Percentiles rank a stretch among this genome's conserved stretches.
Evolutionary conservation across 2,329 filamentous ascomycete genomes (phyloP).

Genomic region (Atkinsonella hypoxylon): DNA sequence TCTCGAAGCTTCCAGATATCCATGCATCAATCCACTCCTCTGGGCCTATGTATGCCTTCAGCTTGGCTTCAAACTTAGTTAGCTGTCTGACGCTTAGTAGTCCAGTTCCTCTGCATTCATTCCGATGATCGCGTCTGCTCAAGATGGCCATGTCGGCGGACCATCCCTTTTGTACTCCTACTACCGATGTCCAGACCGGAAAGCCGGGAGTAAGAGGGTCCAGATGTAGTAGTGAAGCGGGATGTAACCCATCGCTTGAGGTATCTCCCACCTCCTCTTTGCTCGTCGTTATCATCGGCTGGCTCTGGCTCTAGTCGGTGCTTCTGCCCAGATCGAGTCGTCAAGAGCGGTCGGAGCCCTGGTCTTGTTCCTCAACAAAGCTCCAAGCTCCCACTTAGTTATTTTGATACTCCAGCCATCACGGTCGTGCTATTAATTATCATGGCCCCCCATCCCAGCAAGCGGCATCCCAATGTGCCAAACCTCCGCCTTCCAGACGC

Average conservation of each 20-base stretch:
- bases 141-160: background rate
- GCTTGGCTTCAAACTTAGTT: too few relatives aligned
- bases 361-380: background rate
- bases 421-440: background rate
- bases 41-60: too few relatives aligned
- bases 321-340: background rate
- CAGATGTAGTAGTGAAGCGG: background rate
- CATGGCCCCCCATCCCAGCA: background rate
- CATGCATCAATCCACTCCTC: too few relatives aligned
- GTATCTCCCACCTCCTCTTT: background rate
- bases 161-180: too few relatives aligned
- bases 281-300: background rate
- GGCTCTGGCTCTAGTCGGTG: background rate
- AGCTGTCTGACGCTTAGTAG: background rate
- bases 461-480: background rate
- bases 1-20: too few relatives aligned
- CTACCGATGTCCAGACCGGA: background rate
- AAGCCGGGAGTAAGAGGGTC: background rate
- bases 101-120: background rate
- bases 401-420: too few relatives aligned
- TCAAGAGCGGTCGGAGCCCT: background rate
- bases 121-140: too few relatives aligned
- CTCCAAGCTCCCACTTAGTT: too few relatives aligned
- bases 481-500: background rate
- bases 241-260: background rate